Base-by-base conservation (phyloP, 2,329 filamentous ascomycete genomes). In the Diaporthe ampelina region DNA sequence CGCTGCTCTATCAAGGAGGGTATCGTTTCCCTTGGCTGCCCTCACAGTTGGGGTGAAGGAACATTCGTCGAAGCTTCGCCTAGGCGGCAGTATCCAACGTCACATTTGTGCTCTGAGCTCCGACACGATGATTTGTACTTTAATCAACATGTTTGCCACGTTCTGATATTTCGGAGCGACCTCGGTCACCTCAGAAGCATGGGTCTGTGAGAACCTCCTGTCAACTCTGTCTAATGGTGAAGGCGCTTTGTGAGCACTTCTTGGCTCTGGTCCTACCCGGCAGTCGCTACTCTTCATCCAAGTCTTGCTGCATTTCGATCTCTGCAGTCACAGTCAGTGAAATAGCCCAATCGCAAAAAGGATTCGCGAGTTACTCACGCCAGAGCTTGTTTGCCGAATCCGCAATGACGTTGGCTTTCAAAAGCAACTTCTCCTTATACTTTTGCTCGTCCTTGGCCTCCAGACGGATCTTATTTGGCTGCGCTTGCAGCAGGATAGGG, bases 401-500 rank as follows among this genome's bases (percentile, higher is more conserved):
- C 37, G 91, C 88, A 75, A 95, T 94, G 45, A 92, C 86, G 74
- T 90, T 89, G 1, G 93, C 93, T 80, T 94, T 95, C 24, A 85
- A 84, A 21, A 91, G 81, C 40, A 95, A 81, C 80, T 94, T 94
- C 72, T 91, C 88, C 63, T 87, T 86, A 76, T 91, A 91, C 73
- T 90, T 91, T 61, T 88, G 84, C 68, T 90, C 89, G 40, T 92
- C 89, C 37, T 87, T 84, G 0, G 85, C 85, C 76, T 89, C 88
- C 17, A 90, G 81, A 48, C 89, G 87, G 56, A 87, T 83, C 81
- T 93, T 94, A 78, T 89, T 91, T 24, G 92, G 91, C 83, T 94
- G 92, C 6, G 91, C 91, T 89, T 94, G 92, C 85, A 94, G 89
- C 68, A 95, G 84, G n/a, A 95, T 84, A 9, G 93, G 92, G 2